Base-by-base conservation (phyloP, 2,329 filamentous ascomycete species). In the Aspergillaceae sp. region DNA sequence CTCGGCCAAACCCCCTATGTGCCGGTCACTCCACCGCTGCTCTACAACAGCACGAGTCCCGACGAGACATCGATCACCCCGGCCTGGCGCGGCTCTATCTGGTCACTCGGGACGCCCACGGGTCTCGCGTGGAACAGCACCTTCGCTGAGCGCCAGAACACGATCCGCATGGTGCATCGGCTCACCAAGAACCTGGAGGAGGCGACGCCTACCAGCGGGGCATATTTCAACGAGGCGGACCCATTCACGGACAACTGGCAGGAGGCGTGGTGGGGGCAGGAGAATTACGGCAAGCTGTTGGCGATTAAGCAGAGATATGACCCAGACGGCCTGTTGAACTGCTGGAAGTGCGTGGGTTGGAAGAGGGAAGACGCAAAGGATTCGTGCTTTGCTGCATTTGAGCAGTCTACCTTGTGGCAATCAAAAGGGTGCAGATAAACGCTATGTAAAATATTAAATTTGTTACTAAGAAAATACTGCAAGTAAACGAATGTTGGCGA, bases 261-360 rank as follows among this genome's bases (percentile, higher is more conserved):
- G 7, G 48, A 56, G 43, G 48, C 51, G 6, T 56, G 49, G 49
- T 56, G 51, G 47, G 53, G 54, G 4, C 48, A 54, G 4, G 46
- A 53, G 5, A 56, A 56, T 48, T 56, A 56, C 19, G 46, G 47
- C 28, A 40, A 37, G n/a, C 43, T 56, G 33, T 4, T 56, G 4
- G 38, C 5, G 8, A 53, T 56, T 11, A 56, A 56, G 50, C 29
- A 49, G 27, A 54, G 53, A 44, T 56, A 56, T 43, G 54, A 56
- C 29, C 54, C 54, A 5, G 11, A 28, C 0, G 50, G 44, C 2
- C 30, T 54, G 40, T 40, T 55, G 44, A 54, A 35, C 35, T 54
- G 52, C 40, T 54, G 50, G 50, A 54, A 54, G 43, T 54, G 53
- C 28, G 19, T 55, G 38, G 53, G 51, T 28, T 52, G 50, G 50